Conservation (phyloP, 768 basidiomycete genomes). For the Pleurotus salmoneostramineus region DNA sequence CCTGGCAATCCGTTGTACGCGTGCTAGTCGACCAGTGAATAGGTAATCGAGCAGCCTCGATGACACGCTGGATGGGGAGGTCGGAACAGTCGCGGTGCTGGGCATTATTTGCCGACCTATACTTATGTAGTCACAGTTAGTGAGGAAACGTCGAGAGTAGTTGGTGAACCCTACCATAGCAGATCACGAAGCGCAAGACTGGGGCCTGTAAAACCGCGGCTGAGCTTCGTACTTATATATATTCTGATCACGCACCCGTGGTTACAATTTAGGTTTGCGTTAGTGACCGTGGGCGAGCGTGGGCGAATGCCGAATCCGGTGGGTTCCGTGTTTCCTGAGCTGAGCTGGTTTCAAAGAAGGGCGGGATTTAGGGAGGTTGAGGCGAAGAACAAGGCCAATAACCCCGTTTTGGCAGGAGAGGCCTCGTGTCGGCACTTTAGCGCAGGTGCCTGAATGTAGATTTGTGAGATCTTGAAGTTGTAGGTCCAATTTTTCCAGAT, state of each 20-base stretch:
- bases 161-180: not conserved
- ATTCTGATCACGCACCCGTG: slow-evolving; percentile 1
- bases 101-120: not conserved
- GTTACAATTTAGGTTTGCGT: not conserved
- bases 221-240: slow-evolving; percentile 5
- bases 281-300: slow-evolving; percentile 4
- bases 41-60: slow-evolving; percentile 4
- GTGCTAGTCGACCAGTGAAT: slow-evolving; percentile 13
- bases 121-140: not conserved
- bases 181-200: not conserved
- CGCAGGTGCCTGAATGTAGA: not conserved
- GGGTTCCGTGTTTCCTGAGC: slow-evolving; percentile 1
- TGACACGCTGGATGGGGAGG: not conserved
- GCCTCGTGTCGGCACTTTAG: not conserved
- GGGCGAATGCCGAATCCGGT: not conserved
- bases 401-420: not conserved
- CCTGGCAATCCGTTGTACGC: slow-evolving; percentile 16
- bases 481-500: not conserved
- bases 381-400: slow-evolving; percentile 2
- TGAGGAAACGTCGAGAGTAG: not conserved
- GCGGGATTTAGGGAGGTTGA: not conserved
- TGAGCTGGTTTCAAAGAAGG: slow-evolving; percentile 1
- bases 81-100: not conserved
- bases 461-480: not conserved
- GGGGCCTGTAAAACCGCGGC: not conserved